A percentile compares a stretch with the other conserved stretches of the same genome.
These are phyloP conservation scores for Monosporozyma servazzii DNA, from an alignment of 805 yeast species.

Conservation along the genomic window DNA sequence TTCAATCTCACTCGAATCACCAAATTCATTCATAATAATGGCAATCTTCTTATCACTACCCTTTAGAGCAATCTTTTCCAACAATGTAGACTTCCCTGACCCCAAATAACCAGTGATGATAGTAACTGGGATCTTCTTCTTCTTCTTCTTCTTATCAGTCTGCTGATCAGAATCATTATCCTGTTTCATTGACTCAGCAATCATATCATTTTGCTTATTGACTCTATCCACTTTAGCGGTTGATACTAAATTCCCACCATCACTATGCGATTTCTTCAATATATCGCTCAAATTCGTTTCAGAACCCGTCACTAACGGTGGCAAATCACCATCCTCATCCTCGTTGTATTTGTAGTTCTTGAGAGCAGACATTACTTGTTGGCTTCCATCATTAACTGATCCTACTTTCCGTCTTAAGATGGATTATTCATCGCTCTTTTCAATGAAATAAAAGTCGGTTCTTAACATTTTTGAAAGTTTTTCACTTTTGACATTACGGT, in stretches of 20 bases:
- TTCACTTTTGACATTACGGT: background rate
- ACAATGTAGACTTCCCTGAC: slow-evolving; percentile 83
- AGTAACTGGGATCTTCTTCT: slow-evolving; percentile 72
- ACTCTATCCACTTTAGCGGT: slow-evolving; percentile 23
- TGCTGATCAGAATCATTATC: background rate
- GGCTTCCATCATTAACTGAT: no score
- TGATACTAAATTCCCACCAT: slow-evolving; percentile 27
- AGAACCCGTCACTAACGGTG: slow-evolving; percentile 22
- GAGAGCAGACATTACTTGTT: slow-evolving; percentile 27
- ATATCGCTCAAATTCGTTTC: slow-evolving; percentile 22
- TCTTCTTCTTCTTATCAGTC: no score
- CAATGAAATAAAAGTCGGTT: background rate
- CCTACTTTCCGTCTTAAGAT: no score
- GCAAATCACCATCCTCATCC: slow-evolving; percentile 30
- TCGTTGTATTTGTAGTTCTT: slow-evolving; percentile 24
- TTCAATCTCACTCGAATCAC: slow-evolving; percentile 84
- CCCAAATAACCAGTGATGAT: slow-evolving; percentile 93
- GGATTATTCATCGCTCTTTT: no score
- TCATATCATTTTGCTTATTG: slow-evolving; percentile 13
- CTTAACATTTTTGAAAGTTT: background rate
- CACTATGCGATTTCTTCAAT: slow-evolving; percentile 15
- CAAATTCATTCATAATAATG: slow-evolving; percentile 85
- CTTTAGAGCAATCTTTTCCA: slow-evolving; percentile 61
- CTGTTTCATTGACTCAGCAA: background rate
- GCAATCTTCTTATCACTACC: slow-evolving; percentile 69